Evolutionary conservation across 2,329 filamentous ascomycete genomes (phyloP), one percentile per base, ranked within the genome.

Genomic region (Fusarium subtropicale): DNA sequence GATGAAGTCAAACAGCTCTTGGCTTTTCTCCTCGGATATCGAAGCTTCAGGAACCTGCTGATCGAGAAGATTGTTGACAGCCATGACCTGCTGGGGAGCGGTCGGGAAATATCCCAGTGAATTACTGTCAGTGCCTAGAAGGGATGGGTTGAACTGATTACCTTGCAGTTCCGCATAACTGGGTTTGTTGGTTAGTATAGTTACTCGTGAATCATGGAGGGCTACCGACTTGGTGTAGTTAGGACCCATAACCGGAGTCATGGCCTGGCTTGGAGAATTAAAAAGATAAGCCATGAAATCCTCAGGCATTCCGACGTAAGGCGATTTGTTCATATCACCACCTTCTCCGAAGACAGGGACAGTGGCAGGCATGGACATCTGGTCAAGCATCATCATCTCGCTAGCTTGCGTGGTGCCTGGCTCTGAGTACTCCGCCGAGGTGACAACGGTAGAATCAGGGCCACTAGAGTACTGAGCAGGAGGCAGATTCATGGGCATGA

Each of bases 291-390:
- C 90, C 69, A 94, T 90, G 74, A 96, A 96, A 75, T 97, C 93
- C 76, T 97, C 93, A 0, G 92, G 91, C 82, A 97, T 92, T 11
- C 91, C 90, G 6, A 86, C 85, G 76, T 95, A 95, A 0, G 95
- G 94, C 4, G 94, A 97, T 60, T 95, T 92, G 72, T 92, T 94
- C 41, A 88, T 74, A 64, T 93, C 90, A 20, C 88, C 91, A 73
- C 97, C 93, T 28, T 87, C 90, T 18, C 93, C 93, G 79, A 97
- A 97, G 28, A 97, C 91, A 1, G 95, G 93, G 72, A 97, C 92
- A 7, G 92, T 89, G 59, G 88, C 90, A 18, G 85, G 84, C 75
- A 86, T 85, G 44, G 86, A 80, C 85, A 90, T 89, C 64, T 89
- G 86, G 70, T 90, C 87, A 20, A 90, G 75, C 56, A 88, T 79